phyloP scores from a whole-genome alignment of 1,284 basidiomycete genomes.

The Kwoniella shivajii region DNA sequence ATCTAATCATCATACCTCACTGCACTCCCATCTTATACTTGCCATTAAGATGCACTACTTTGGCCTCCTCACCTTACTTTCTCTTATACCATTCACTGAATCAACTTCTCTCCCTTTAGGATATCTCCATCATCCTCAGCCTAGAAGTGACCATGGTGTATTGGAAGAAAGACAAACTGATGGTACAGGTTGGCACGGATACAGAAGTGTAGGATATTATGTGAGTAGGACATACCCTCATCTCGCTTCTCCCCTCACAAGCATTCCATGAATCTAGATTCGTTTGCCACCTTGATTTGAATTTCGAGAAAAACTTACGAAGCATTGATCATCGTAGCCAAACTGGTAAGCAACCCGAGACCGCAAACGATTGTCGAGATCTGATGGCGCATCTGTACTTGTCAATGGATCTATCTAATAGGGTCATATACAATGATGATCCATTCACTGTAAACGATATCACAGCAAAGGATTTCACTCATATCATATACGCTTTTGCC shows the following conservation, averaged over 20 bases:
- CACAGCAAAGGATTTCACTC: constrained; percentile 66
- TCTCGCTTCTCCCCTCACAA: neutral
- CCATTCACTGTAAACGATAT: constrained; percentile 49
- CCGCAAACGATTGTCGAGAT: too few species aligned
- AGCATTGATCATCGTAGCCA: neutral
- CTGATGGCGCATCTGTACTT: neutral
- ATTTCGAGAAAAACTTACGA: too few species aligned
- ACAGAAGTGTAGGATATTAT: constrained; percentile 15
- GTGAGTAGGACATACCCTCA: constrained; percentile 10
- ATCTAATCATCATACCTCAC: too few species aligned
- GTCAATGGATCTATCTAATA: neutral
- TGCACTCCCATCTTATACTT: too few species aligned
- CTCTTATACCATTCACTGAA: neutral
- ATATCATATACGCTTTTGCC: constrained; percentile 83
- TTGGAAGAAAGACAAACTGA: neutral
- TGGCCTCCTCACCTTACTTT: neutral
- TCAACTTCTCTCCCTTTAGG: neutral
- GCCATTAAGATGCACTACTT: neutral
- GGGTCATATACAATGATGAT: constrained; percentile 14
- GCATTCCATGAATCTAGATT: neutral
- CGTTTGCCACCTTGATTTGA: neutral
- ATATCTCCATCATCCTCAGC: neutral
- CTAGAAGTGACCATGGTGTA: neutral
- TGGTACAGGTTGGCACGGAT: constrained; percentile 5
- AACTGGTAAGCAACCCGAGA: constrained; percentile 5